Evolutionary conservation across 2,329 filamentous ascomycete species (phyloP).

Genomic region (Nigrograna mackinnonii): DNA sequence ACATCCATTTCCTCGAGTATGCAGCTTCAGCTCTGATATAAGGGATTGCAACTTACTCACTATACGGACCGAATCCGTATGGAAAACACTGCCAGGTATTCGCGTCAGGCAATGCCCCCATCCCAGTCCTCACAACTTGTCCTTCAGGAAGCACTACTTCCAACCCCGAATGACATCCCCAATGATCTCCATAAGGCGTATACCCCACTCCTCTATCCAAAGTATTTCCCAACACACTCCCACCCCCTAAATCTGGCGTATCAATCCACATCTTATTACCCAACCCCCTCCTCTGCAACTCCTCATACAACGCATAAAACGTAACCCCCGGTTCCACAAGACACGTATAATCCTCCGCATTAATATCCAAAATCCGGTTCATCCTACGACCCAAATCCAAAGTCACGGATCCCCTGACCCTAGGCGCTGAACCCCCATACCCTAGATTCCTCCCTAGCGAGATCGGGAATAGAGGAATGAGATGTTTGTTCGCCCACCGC

Average conservation of each 20-base stretch:
- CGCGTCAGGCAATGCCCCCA: constrained; percentile 20
- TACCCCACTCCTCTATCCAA: constrained; percentile 40
- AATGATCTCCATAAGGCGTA: constrained; percentile 45
- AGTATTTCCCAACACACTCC: constrained; percentile 39
- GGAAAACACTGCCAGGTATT: constrained; percentile 36
- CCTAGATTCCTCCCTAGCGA: constrained; percentile 51
- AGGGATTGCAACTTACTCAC: constrained; percentile 18
- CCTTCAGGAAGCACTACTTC: constrained; percentile 48
- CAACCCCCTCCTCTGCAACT: constrained; percentile 47
- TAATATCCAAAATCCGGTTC: constrained; percentile 45
- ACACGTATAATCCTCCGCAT: constrained; percentile 43
- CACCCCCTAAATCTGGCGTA: constrained; percentile 37
- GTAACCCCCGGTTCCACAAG: constrained; percentile 54
- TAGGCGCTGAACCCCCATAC: constrained; percentile 55
- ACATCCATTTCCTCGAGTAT: not conserved
- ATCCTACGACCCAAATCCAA: constrained; percentile 50
- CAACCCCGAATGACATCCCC: constrained; percentile 48
- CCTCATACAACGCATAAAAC: constrained; percentile 54
- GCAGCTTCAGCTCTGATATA: not conserved
- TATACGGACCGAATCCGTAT: constrained; percentile 41
- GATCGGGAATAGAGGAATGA: constrained; percentile 37
- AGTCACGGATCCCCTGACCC: constrained; percentile 50
- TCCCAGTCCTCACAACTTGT: constrained; percentile 39
- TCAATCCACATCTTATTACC: constrained; percentile 50
- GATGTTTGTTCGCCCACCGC: constrained; percentile 36